Base-by-base conservation (phyloP, 305 asterid genomes). In the Fraxinus floribunda region DNA sequence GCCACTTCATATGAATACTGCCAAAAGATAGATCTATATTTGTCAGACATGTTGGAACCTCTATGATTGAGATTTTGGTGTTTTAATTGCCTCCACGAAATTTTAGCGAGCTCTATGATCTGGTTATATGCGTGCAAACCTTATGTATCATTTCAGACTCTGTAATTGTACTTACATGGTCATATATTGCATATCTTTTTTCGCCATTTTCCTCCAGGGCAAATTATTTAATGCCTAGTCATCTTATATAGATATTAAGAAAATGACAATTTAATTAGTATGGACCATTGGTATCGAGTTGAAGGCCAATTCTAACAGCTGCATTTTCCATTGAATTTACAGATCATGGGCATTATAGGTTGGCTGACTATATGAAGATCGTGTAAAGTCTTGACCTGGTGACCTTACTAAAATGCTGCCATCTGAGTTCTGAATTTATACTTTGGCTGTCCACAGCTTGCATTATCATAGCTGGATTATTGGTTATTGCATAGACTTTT, bases 381-480 rank as follows among this genome's bases (percentile, higher is more conserved):
- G 11, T 20, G 70, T 60, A 2, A 60, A 60, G 73, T 24, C 34
- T 8, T 3, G 13, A 22, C 35, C 30, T 64, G 18, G 44, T 16
- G 76, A 71, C 76, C 76, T 34, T 16, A 16, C 44, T 71, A 34
- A 71, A 70, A 68, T 29, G 22, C 39, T 26, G 75, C 39, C 20
- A 68, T 64, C 10, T 30, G 39, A 30, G 75, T 29, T 29, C 75
- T 68, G 22, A 71, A 15, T 6, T 71, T 70, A 10, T 9, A 26
- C 36, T 11, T 71, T 71, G 76, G 76, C 76, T 71, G 76, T 71
- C 35, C 35, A 39, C 74, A 79, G 73, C 49, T 55, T 39, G 66
- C 44, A 39, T 79, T n/a, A 13, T 79, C 13, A 18, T 39, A 13
- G 44, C 41, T 39, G 62, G 81, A 78, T 60, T 24, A 71, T 60